Evolutionary conservation across 1,284 basidiomycete genomes (phyloP), one percentile per base, ranked within the genome.

Genomic region (Xerocomus cyaneibrunnescens): DNA sequence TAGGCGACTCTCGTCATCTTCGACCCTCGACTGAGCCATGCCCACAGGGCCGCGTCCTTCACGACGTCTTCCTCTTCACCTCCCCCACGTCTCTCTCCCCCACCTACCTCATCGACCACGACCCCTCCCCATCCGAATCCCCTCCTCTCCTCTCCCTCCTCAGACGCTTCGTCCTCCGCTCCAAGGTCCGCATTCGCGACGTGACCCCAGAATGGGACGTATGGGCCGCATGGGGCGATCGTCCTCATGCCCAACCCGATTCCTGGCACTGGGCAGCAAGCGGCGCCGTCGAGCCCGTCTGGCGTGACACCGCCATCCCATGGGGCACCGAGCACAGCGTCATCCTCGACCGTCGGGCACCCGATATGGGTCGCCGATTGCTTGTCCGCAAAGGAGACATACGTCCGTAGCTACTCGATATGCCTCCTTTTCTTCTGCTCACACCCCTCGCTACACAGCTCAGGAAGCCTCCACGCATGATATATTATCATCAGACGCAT

Each of bases 51-150:
- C 83, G 95, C 62, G 85, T 98, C 27, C 75, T 98, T 31, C 87
- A 94, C 64, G 94, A 98, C 68, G 75, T 87, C 36, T 94, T 98
- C 70, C 76, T 96, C 51, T 91, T 94, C 68, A 85, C 87, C 35
- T 75, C 76, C 61, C 74, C 75, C 32, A 74, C 74, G 37, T 56
- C 60, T 56, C 72, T 70, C 40, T 80, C 75, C 25, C 74, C 77
- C 55, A 80, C 77, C 31, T 92, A 84, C 67, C 72, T 89, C 49
- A 72, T 94, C 64, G 95, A 95, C 70, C 86, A 84, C 61, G 89
- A 87, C 68, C 72, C 78, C 1, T 74, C 76, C 35, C 69, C 72
- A 9, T 79, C 77, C 50, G 79, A 85, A 46, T 79, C 81, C 16
- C 77, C 79, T 0, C 71, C 84, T 0, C 73, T 96, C 32, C 66